A percentile compares a stretch with the other conserved stretches of the same genome.
phyloP scores from a whole-genome alignment of 208 protist species.

The Novymonas esmeraldas region DNA sequence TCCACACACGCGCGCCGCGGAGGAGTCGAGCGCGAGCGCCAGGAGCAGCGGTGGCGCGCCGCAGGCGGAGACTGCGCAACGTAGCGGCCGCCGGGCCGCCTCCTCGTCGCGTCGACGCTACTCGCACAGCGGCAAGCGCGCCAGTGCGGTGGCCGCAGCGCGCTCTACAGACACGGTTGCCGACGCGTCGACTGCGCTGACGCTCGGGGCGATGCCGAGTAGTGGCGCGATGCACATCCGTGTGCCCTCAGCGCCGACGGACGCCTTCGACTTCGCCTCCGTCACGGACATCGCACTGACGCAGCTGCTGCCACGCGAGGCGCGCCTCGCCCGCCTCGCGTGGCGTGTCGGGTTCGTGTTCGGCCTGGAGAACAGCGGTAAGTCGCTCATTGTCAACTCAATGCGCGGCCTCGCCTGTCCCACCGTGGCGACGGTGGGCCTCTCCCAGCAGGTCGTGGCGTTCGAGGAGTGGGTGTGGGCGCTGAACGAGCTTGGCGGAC shows the following conservation, averaged over 20 bases:
- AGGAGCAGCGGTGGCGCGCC: neutral
- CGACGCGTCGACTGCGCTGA: neutral
- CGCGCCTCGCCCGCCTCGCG: conserved; percentile 47
- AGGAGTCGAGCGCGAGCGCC: neutral
- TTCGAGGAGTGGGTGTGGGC: conserved; percentile 88
- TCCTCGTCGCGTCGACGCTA: conserved; percentile 12
- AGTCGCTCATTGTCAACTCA: conserved; percentile 81
- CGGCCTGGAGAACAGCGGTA: conserved; percentile 83
- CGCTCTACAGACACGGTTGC: neutral
- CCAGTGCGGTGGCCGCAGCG: neutral
- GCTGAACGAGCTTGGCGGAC: conserved; percentile 81
- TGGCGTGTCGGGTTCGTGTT: conserved; percentile 73
- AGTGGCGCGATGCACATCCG: neutral
- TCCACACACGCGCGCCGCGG: neutral
- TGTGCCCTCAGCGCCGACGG: neutral
- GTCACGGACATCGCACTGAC: conserved; percentile 69
- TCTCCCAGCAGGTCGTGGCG: conserved; percentile 68
- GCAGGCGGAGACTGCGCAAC: too few species aligned
- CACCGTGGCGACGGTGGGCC: conserved; percentile 80
- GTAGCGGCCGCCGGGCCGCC: neutral
- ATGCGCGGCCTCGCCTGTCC: conserved; percentile 61
- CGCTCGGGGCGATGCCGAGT: neutral
- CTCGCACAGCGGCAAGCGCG: neutral
- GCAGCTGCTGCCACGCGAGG: conserved; percentile 73
- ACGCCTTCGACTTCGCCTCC: conserved; percentile 60